Evolutionary conservation across 1,284 basidiomycete species (phyloP).

Genomic region (Takashimella tepidaria): DNA sequence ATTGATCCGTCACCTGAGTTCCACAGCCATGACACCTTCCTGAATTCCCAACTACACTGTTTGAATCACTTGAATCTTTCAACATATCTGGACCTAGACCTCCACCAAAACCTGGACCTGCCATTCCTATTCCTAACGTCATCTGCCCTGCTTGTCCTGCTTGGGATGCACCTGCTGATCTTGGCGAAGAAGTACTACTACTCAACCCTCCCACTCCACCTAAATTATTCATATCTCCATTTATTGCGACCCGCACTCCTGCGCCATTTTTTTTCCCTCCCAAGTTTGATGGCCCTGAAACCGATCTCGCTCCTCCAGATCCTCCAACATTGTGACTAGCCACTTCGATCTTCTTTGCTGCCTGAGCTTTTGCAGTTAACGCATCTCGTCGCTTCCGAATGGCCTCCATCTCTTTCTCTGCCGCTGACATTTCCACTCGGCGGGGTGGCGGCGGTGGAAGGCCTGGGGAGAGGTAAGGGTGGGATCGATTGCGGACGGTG

Average conservation of each 20-base stretch:
- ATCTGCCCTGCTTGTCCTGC: too few relatives aligned
- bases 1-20: slow-evolving; percentile 14
- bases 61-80: neutral
- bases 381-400: slow-evolving; percentile 35
- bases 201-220: neutral
- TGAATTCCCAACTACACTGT: slow-evolving; percentile 5
- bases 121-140: slow-evolving; percentile 4
- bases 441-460: slow-evolving; percentile 15
- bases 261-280: neutral
- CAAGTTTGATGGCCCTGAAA: too few relatives aligned
- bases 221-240: neutral
- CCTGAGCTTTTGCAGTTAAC: slow-evolving; percentile 31
- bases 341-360: slow-evolving; percentile 12
- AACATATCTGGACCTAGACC: slow-evolving; percentile 4
- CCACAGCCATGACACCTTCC: slow-evolving; percentile 32
- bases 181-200: neutral
- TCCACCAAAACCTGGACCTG: slow-evolving; percentile 6
- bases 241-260: neutral
- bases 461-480: slow-evolving; percentile 16
- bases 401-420: slow-evolving; percentile 42
- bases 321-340: neutral
- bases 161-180: neutral
- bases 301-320: neutral
- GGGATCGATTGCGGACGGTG: slow-evolving; percentile 19
- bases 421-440: slow-evolving; percentile 20